These are phyloP conservation scores for Pythium volutum DNA, from an alignment of 352 stramenopile species.

Conservation along the genomic window DNA sequence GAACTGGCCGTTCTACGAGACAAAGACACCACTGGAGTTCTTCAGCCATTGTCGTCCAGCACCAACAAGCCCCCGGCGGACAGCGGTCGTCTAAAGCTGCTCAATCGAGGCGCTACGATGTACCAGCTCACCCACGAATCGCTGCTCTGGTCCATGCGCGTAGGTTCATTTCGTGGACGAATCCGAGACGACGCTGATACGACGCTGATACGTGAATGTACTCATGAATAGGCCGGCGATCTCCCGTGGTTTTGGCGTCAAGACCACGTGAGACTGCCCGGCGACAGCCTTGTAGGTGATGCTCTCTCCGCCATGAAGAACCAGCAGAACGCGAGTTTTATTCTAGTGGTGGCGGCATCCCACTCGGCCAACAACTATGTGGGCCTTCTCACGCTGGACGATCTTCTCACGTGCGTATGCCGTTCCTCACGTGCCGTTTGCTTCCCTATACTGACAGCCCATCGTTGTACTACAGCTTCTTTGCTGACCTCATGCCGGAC, in stretches of 20 bases:
- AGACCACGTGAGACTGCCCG: slow-evolving; percentile 25
- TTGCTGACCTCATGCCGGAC: slow-evolving; percentile 14
- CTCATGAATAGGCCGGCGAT: slow-evolving; percentile 45
- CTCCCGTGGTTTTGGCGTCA: slow-evolving; percentile 48
- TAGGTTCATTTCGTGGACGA: neutral
- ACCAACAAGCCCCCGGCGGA: neutral
- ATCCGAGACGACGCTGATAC: neutral
- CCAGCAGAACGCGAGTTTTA: slow-evolving; percentile 13
- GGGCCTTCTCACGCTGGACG: slow-evolving; percentile 35
- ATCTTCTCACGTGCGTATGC: slow-evolving; percentile 12
- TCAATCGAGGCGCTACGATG: slow-evolving; percentile 23
- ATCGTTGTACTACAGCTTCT: slow-evolving; percentile 1
- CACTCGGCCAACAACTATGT: slow-evolving; percentile 13
- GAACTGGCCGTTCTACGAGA: slow-evolving; percentile 2
- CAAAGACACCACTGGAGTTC: neutral
- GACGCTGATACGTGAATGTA: too few relatives aligned
- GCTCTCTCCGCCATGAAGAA: slow-evolving; percentile 35
- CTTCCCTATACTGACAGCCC: too few relatives aligned
- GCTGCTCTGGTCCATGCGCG: slow-evolving; percentile 22
- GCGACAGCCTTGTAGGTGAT: slow-evolving; percentile 31
- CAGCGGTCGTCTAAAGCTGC: slow-evolving; percentile 14
- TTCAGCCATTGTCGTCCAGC: neutral
- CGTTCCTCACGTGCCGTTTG: neutral
- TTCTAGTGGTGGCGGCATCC: slow-evolving; percentile 28
- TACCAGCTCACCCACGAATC: slow-evolving; percentile 15